phyloP scores from a whole-genome alignment of 305 asterid species.

The Fraxinus nigra region DNA sequence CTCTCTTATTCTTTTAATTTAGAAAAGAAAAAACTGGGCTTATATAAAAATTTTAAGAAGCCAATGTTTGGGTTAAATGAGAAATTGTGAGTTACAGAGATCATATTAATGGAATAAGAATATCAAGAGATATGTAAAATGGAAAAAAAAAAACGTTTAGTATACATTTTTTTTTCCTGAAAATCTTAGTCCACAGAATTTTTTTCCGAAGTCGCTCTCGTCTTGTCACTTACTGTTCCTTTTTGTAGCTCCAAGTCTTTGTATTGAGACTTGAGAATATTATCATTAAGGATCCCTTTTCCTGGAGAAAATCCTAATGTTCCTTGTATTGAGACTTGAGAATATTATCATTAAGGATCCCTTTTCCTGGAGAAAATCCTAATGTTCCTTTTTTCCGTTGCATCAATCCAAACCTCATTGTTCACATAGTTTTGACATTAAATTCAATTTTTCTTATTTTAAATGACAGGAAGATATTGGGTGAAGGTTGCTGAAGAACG shows the following conservation, averaged over 20 bases:
- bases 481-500: conserved; percentile 76
- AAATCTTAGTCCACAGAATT: conserved; percentile 14
- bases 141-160: not conserved
- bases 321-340: conserved; percentile 1
- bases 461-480: conserved; percentile 74
- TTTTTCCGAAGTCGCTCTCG: conserved; percentile 3
- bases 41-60: not conserved
- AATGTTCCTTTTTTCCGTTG: not conserved
- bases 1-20: not conserved
- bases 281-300: not conserved
- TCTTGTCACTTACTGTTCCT: conserved; percentile 1
- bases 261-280: conserved; percentile 3
- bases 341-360: not conserved
- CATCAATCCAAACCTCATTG: conserved; percentile 2
- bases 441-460: conserved; percentile 21
- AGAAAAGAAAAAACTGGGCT: not conserved
- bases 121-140: not conserved
- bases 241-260: not conserved
- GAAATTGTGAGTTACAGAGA: conserved; percentile 10
- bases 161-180: not conserved
- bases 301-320: not conserved
- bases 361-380: conserved; percentile 1
- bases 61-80: not conserved
- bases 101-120: conserved; percentile 2
- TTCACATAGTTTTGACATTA: not conserved